Evolutionary conservation across 768 basidiomycete species (phyloP).

Genomic region (Agrocybe pediades): DNA sequence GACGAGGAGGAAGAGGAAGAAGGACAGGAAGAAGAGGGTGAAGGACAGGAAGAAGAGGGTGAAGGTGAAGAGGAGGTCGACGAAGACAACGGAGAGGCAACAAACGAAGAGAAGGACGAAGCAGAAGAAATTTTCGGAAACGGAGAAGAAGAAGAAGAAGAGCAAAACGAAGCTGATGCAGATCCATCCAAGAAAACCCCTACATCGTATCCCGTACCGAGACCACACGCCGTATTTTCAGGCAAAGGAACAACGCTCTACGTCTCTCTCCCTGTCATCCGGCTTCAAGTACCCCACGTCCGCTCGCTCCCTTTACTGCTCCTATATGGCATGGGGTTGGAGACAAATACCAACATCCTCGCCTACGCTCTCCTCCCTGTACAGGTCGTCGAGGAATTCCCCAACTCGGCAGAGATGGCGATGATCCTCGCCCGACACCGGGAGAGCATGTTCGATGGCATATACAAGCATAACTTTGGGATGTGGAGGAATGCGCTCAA

Average conservation of each 20-base stretch:
- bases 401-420: constrained; percentile 60
- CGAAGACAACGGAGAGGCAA: no score
- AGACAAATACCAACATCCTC: constrained; percentile 46
- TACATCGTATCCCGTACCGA: background rate
- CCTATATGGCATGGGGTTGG: constrained; percentile 58
- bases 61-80: no score
- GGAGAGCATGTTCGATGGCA: constrained; percentile 38
- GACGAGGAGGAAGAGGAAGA: background rate
- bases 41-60: background rate
- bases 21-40: background rate
- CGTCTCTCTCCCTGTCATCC: constrained; percentile 56
- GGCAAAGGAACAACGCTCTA: constrained; percentile 20
- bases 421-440: constrained; percentile 42
- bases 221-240: background rate
- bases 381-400: constrained; percentile 59
- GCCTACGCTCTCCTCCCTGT: constrained; percentile 56
- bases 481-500: constrained; percentile 66
- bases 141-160: no score
- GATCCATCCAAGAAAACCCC: no score
- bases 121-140: no score
- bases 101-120: no score
- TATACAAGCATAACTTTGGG: constrained; percentile 52
- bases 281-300: constrained; percentile 51
- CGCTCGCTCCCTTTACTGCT: constrained; percentile 57
- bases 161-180: no score